Evolutionary conservation across 2,329 filamentous ascomycete genomes (phyloP).

Genomic region (Zymoseptoria pseudotritici): DNA sequence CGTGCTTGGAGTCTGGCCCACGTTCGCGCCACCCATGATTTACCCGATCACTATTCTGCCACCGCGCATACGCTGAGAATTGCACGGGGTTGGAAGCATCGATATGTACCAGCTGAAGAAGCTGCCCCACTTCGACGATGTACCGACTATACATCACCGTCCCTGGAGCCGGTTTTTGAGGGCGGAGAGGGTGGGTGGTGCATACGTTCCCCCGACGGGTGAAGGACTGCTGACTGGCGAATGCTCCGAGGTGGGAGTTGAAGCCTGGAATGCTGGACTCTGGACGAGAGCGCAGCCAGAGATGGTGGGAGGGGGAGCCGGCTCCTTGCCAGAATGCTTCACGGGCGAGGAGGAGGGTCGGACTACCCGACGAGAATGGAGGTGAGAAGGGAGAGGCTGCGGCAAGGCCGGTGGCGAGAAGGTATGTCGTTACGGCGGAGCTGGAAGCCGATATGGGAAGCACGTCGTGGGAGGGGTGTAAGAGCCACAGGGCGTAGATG

Average conservation of each 20-base stretch:
- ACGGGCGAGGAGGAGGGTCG: not conserved
- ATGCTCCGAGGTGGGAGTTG: not conserved
- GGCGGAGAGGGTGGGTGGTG: constrained; percentile 56
- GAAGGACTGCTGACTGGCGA: not conserved
- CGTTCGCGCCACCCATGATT: constrained; percentile 6
- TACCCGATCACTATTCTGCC: constrained; percentile 5
- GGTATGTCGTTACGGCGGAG: not conserved
- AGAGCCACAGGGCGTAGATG: not conserved
- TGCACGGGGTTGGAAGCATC: not conserved
- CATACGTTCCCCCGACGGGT: not conserved
- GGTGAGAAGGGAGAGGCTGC: too few species aligned
- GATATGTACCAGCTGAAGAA: not conserved
- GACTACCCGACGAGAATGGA: too few species aligned
- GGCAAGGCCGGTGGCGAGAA: not conserved
- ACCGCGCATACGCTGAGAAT: constrained; percentile 1
- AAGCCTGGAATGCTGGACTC: not conserved
- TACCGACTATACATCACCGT: constrained; percentile 70
- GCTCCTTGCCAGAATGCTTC: not conserved
- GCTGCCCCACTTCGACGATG: constrained; percentile 35
- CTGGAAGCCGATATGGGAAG: not conserved
- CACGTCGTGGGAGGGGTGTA: not conserved
- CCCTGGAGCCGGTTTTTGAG: constrained; percentile 63
- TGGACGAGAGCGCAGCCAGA: not conserved
- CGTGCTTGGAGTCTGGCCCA: constrained; percentile 2
- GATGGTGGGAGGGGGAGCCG: not conserved